Percentiles rank a stretch among this genome's conserved stretches.
These are phyloP conservation scores for Geotrichum klebahnii DNA, from an alignment of 1,139 yeast genomes.

Conservation along the genomic window DNA sequence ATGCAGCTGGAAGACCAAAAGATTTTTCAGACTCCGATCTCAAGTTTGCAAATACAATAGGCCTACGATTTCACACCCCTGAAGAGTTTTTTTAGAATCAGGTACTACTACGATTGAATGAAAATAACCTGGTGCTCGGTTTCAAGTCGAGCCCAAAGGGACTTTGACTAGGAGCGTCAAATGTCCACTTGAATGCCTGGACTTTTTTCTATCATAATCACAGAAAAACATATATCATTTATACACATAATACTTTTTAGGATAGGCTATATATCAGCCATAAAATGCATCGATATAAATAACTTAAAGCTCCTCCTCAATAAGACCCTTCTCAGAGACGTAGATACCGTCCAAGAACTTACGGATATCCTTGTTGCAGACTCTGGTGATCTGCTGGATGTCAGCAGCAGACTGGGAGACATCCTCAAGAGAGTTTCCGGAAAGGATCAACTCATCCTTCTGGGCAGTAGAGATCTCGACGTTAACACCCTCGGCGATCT, in stretches of 20 bases:
- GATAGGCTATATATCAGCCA: background rate
- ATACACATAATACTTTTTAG: constrained; percentile 16
- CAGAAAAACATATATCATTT: constrained; percentile 8
- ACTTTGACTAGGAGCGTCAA: constrained; percentile 4
- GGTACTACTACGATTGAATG: background rate
- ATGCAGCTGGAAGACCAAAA: constrained; percentile 79
- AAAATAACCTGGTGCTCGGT: constrained; percentile 19
- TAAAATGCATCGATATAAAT: constrained; percentile 6
- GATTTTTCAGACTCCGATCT: constrained; percentile 81
- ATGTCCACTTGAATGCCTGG: background rate
- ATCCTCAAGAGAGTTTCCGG: constrained; percentile 96
- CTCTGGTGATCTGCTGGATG: constrained; percentile 96
- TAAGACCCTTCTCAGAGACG: constrained; percentile 92
- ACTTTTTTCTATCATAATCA: background rate
- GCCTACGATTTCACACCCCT: constrained; percentile 59
- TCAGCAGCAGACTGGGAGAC: constrained; percentile 99
- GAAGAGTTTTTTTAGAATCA: constrained; percentile 50
- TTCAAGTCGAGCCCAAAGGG: constrained; percentile 22
- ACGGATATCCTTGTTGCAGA: constrained; percentile 99
- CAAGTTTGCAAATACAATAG: constrained; percentile 57
- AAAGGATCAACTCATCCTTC: constrained; percentile 90
- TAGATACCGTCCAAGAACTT: constrained; percentile 99
- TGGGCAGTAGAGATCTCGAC: constrained; percentile 76
- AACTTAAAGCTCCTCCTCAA: constrained; percentile 58
- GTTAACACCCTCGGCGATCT: constrained; percentile 87